Evolutionary conservation across 768 basidiomycete genomes (phyloP).

Genomic region (Mycena metata): DNA sequence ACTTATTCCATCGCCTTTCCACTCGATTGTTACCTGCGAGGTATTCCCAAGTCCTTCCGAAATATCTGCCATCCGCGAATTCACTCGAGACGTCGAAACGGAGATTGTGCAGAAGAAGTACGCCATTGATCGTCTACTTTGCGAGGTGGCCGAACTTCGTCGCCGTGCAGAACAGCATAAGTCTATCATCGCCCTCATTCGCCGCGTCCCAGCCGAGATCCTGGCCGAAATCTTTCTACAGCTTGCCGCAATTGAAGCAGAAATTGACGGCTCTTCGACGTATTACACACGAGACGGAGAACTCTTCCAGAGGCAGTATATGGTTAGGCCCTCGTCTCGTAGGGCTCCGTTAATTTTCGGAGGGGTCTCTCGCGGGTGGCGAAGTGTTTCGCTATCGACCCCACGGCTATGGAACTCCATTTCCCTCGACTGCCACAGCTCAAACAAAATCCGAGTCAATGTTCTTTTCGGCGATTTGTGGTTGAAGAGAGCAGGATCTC

Average conservation of each 20-base stretch:
- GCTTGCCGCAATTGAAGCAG: not conserved
- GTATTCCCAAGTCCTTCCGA: not conserved
- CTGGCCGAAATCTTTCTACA: slow-evolving; percentile 6
- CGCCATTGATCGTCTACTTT: not conserved
- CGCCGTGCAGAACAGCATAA: slow-evolving; percentile 5
- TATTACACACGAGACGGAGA: too few species aligned
- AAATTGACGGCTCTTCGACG: too few species aligned
- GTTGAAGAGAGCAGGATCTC: slow-evolving; percentile 5
- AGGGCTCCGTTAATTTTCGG: not conserved
- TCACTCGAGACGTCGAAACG: not conserved
- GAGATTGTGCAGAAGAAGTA: not conserved
- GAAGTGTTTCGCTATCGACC: not conserved
- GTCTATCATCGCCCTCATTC: slow-evolving; percentile 10
- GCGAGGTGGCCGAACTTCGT: slow-evolving; percentile 4
- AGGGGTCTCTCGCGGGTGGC: not conserved
- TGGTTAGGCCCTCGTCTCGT: not conserved
- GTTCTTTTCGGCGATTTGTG: not conserved
- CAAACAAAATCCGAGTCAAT: not conserved
- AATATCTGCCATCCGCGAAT: slow-evolving; percentile 2
- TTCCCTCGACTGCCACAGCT: too few species aligned
- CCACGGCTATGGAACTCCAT: slow-evolving; percentile 7
- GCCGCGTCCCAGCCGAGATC: not conserved
- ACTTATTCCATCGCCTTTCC: not conserved
- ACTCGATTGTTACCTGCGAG: not conserved
- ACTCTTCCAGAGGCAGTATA: too few species aligned